Evolutionary conservation across 495 filamentous ascomycete species (phyloP).

Genomic region (Hyaloscypha hepaticicola): DNA sequence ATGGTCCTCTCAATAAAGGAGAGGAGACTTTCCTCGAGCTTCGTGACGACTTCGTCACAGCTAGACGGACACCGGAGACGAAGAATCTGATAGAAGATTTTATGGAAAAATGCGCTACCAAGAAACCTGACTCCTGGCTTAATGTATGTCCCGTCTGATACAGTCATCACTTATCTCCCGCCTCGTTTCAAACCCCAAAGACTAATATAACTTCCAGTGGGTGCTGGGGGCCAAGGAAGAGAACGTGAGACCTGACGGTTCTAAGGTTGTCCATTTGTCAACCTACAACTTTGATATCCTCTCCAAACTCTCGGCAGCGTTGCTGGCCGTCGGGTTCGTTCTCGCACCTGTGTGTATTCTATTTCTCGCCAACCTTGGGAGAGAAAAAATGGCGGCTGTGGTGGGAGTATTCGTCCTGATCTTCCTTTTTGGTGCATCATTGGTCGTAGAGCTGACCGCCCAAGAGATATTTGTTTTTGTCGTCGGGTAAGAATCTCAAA

Average conservation of each 20-base stretch:
- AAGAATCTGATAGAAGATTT: not conserved
- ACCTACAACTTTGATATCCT: not conserved
- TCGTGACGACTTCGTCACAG: constrained; percentile 7
- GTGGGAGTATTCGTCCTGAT: not conserved
- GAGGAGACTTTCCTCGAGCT: constrained; percentile 7
- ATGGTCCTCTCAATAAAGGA: not conserved
- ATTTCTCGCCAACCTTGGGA: not conserved
- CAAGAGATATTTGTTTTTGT: not conserved
- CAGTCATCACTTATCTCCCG: not conserved
- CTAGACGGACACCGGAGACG: not conserved
- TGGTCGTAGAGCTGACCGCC: not conserved
- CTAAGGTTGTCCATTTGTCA: not conserved
- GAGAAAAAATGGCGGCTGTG: not conserved
- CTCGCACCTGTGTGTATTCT: not conserved
- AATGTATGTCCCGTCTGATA: not conserved
- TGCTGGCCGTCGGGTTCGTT: not conserved
- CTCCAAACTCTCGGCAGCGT: not conserved
- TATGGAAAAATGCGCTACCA: not conserved
- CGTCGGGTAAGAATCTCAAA: not conserved
- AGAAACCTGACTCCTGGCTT: not conserved
- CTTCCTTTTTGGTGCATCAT: not conserved
- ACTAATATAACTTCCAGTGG: not conserved
- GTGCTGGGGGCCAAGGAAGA: not conserved
- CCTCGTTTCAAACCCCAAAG: not conserved
- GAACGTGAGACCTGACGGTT: not conserved